These are phyloP conservation scores for Fraxinus quadrangulata DNA, from an alignment of 257 asterid genomes.

Conservation along the genomic window DNA sequence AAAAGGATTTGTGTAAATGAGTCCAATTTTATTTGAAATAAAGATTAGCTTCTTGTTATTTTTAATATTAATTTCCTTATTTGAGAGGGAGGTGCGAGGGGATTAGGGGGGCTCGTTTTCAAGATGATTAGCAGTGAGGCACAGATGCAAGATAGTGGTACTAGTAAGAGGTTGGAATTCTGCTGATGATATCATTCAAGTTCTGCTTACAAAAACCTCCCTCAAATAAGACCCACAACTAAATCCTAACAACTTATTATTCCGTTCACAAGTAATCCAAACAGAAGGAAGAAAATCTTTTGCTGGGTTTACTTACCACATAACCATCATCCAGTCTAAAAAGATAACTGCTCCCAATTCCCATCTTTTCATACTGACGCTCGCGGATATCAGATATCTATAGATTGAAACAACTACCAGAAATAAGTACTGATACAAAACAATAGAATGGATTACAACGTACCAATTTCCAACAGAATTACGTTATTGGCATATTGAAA, in stretches of 20 bases:
- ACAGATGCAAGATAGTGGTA: neutral
- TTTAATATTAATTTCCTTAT: neutral
- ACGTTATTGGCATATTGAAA: neutral
- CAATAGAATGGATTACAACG: neutral
- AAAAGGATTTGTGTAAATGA: neutral
- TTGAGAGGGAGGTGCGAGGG: neutral
- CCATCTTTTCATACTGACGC: conserved; percentile 84
- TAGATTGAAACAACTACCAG: neutral
- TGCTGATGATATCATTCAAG: neutral
- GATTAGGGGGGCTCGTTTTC: neutral
- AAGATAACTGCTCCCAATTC: conserved; percentile 99
- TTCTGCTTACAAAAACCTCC: neutral
- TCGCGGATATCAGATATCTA: conserved; percentile 97
- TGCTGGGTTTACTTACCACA: conserved; percentile 63
- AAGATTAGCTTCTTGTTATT: neutral
- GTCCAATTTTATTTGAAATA: neutral
- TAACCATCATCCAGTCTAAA: conserved; percentile 98
- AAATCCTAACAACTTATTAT: neutral
- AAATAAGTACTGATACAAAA: neutral
- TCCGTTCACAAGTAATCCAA: conserved; percentile 15
- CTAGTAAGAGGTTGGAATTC: neutral
- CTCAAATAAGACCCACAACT: neutral
- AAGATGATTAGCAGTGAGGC: neutral
- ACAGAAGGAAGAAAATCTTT: neutral
- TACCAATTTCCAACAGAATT: neutral